These are phyloP conservation scores for Aegilops sharonensis DNA, from an alignment of 176 grass and related monocot species.

Conservation along the genomic window DNA sequence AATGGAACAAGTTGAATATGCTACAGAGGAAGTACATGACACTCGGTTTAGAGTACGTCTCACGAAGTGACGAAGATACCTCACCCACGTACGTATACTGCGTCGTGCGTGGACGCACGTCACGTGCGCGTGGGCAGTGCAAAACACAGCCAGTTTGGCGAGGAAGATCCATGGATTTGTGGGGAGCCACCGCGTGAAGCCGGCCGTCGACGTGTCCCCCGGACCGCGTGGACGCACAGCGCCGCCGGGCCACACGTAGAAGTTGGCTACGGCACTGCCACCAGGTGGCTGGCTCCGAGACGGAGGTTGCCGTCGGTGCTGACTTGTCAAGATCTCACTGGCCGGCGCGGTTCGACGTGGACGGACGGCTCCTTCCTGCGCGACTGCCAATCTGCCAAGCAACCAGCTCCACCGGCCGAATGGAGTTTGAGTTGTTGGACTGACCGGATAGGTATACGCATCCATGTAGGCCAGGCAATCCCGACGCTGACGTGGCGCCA, in stretches of 20 bases:
- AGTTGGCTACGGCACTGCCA: background rate
- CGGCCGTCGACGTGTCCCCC: background rate
- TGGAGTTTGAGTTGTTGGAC: background rate
- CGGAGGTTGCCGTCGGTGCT: background rate
- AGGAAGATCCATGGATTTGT: background rate
- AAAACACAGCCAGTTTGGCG: background rate
- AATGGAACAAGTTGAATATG: too few relatives aligned
- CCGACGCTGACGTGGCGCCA: background rate
- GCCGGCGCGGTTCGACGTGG: background rate
- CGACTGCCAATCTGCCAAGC: background rate
- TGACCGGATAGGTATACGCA: background rate
- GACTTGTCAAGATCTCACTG: background rate
- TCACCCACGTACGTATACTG: too few relatives aligned
- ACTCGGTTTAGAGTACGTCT: too few relatives aligned
- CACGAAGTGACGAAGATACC: too few relatives aligned
- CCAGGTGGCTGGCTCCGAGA: background rate
- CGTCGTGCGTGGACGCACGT: background rate
- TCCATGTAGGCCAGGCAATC: background rate
- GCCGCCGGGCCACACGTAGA: background rate
- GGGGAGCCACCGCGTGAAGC: conserved; percentile 12
- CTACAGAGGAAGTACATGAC: too few relatives aligned
- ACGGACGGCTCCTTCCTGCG: background rate
- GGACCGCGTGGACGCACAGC: background rate
- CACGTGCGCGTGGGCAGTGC: background rate
- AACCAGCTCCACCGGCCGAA: background rate